Evolutionary conservation across 2,329 filamentous ascomycete species (phyloP), one percentile per base, ranked within the genome.

Genomic region (Xylariaceae sp.): DNA sequence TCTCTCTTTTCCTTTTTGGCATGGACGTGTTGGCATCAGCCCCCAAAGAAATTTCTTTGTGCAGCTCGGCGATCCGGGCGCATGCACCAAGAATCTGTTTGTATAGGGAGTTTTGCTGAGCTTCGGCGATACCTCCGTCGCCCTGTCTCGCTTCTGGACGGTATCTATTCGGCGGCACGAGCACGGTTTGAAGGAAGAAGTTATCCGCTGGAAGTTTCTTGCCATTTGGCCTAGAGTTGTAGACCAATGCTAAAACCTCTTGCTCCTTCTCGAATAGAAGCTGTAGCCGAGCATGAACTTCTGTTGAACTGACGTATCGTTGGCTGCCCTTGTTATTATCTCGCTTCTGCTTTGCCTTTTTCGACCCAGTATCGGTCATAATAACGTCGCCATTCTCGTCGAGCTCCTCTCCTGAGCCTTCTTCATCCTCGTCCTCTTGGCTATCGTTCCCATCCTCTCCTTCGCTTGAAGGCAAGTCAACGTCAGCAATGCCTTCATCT

Each of bases 81-180:
- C 88, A 92, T 18, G 83, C 79, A 58, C 84, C 85, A 37, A 99
- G 74, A 54, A 99, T 92, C 58, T 83, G 80, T 68, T 91, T 95
- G 74, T 96, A 96, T 0, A 92, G 81, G 0, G 80, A 83, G 71
- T 99, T 99, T 69, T 95, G 89, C 63, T 91, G 85, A 2, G 89
- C 87, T 70, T 99, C 94, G 22, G 90, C 83, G 59, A 97, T 88
- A 51, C 91, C 85, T 41, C 87, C 85, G 34, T 87, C 83, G 42
- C 90, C 89, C 29, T 89, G 92, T 55, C 84, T 81, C 9, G 91
- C 89, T 68, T 95, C 90, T 12, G 94, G 92, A 39, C 94, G 85
- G 70, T 87, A 99, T 63, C 86, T 87, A 69, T 96, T 99, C 2
- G 94, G 94, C 1, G 95, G 91, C 0, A 99, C 90, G 13, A 97